Evolutionary conservation across 768 basidiomycete species (phyloP).

Genomic region (Leccinum fibrillosum): DNA sequence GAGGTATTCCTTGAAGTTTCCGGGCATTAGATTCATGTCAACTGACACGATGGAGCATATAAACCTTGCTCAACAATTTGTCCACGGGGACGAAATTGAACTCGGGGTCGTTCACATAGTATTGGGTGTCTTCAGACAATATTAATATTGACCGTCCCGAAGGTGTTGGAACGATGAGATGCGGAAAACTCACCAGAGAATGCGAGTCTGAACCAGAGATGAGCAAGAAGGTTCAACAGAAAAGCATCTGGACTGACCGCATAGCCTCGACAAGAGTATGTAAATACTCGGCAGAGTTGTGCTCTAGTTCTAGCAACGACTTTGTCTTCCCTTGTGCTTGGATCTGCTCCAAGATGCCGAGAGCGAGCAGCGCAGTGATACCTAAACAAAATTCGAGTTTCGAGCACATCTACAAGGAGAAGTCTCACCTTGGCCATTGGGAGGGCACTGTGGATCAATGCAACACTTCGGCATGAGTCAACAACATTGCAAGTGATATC

Average conservation of each 20-base stretch:
- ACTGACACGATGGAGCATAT: background rate
- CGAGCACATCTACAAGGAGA: background rate
- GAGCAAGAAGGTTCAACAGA: background rate
- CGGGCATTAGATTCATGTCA: background rate
- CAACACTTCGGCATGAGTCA: background rate
- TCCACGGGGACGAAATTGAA: constrained; percentile 73
- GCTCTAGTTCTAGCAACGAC: constrained; percentile 76
- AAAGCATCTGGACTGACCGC: constrained; percentile 43
- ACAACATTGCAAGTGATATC: constrained; percentile 5
- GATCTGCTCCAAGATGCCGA: constrained; percentile 88
- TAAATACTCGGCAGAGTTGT: constrained; percentile 87
- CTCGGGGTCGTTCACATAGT: constrained; percentile 92
- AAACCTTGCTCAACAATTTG: constrained; percentile 80
- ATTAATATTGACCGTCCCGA: background rate
- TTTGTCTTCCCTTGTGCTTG: constrained; percentile 69
- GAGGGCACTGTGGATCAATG: constrained; percentile 66
- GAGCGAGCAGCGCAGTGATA: constrained; percentile 88
- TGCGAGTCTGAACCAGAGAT: constrained; percentile 43
- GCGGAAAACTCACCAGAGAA: constrained; percentile 62
- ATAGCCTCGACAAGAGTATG: constrained; percentile 86
- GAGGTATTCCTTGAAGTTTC: constrained; percentile 68
- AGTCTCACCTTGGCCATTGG: constrained; percentile 82
- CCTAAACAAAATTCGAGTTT: constrained; percentile 35
- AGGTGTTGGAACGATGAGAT: background rate
- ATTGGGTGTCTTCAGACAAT: constrained; percentile 61